These are phyloP conservation scores for Exophiala sp. DNA, from an alignment of 2,329 filamentous ascomycete genomes.

Conservation along the genomic window DNA sequence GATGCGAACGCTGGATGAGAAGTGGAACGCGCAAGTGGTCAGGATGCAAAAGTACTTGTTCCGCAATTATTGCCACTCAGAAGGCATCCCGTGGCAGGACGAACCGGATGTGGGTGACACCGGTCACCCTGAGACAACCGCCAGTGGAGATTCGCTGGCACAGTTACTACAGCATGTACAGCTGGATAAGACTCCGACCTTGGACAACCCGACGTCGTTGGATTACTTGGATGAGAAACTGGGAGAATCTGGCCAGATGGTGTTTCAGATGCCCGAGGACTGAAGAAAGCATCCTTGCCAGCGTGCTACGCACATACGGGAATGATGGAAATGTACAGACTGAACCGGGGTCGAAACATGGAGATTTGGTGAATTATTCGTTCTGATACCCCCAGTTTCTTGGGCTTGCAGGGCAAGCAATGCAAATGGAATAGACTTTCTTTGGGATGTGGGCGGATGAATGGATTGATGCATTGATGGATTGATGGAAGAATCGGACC, in stretches of 20 bases:
- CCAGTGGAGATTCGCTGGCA: slow-evolving; percentile 19
- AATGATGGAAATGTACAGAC: not conserved
- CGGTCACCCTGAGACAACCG: slow-evolving; percentile 1
- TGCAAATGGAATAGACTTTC: not conserved
- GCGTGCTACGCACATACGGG: too few species aligned
- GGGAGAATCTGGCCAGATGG: not conserved
- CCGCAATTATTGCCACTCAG: slow-evolving; percentile 41
- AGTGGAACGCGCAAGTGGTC: slow-evolving; percentile 42
- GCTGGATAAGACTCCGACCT: slow-evolving; percentile 21
- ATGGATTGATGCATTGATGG: too few species aligned
- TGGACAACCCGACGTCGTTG: slow-evolving; percentile 10
- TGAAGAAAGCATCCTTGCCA: slow-evolving; percentile 12
- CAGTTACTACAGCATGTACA: slow-evolving; percentile 24
- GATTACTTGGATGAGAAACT: slow-evolving; percentile 26
- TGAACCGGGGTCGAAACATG: too few species aligned
- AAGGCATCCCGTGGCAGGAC: slow-evolving; percentile 32
- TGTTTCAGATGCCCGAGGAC: slow-evolving; percentile 26
- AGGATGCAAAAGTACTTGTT: slow-evolving; percentile 42
- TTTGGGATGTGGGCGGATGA: not conserved
- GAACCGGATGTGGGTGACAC: slow-evolving; percentile 9
- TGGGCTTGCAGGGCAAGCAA: not conserved
- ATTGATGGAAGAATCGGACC: not conserved
- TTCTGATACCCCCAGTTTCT: slow-evolving; percentile 1
- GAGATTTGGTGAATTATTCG: not conserved
- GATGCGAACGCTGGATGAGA: slow-evolving; percentile 39